Evolutionary conservation across 2,329 filamentous ascomycete genomes (phyloP), one percentile per base, ranked within the genome.

Genomic region (Shiraia bambusicola): DNA sequence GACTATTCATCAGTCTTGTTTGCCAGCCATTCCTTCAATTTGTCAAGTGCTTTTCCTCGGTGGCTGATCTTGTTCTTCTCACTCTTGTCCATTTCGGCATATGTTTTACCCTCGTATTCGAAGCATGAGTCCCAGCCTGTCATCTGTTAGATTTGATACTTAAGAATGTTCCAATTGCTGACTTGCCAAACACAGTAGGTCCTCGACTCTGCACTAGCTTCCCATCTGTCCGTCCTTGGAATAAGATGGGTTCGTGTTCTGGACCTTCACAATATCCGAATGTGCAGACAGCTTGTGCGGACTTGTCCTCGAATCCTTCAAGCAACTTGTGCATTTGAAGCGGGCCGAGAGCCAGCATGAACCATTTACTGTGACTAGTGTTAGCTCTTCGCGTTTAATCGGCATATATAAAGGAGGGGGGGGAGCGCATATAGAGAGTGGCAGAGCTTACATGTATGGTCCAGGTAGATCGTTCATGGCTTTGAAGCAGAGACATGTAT

Each of bases 61-160:
- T 98, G 93, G 17, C 91, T 96, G 61, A 98, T 88, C 63, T 83
- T 82, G 74, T 97, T 98, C 82, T 94, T 94, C 65, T 83, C 81
- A 8, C 67, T 72, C 69, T 87, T 91, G 37, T 89, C 86, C 93
- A 98, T 98, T 74, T 98, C 93, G 19, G 93, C 93, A 66, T 95
- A 85, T 74, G 93, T 98, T 71, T 60, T 46, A 29, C 91, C 91
- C 52, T 94, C 80, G 56, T 94, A 92, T 72, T 98, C 93, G 60
- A 98, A 98, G 52, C 95, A 86, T 2, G 93, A 83, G 69, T 98
- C 93, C 93, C 93, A 98, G 32, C 92, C 91, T 95, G 17, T 40
- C 27, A 9, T 9, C 33, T 17, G 26, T 54, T 26, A 52, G 45
- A 37, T 22, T 42, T n/a, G 27, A 30, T 31, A 11, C 15, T 8